Evolutionary conservation across 164 flowering plant species (phyloP).

Genomic region (Dillenia suffruticosa): DNA sequence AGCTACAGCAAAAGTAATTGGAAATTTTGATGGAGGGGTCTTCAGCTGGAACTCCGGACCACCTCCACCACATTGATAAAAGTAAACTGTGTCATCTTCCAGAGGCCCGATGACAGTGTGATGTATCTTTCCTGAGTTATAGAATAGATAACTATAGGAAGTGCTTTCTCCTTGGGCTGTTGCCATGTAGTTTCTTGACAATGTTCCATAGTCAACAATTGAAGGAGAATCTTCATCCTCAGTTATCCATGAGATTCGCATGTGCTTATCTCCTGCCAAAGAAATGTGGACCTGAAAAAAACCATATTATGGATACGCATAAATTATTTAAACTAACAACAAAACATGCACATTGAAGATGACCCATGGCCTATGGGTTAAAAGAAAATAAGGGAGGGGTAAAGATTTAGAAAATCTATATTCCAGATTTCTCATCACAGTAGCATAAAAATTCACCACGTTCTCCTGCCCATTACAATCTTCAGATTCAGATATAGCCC

Average conservation of each 20-base stretch:
- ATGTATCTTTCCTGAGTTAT: slow-evolving; percentile 84
- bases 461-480: background rate
- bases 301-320: slow-evolving; percentile 2
- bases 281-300: slow-evolving; percentile 84
- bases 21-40: slow-evolving; percentile 86
- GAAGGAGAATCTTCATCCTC: slow-evolving; percentile 55
- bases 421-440: too few relatives aligned
- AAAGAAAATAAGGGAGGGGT: background rate
- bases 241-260: slow-evolving; percentile 81
- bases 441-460: background rate
- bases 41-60: slow-evolving; percentile 78
- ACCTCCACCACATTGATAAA: slow-evolving; percentile 75
- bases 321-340: background rate
- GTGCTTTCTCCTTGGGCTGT: slow-evolving; percentile 69
- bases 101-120: slow-evolving; percentile 92
- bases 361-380: background rate
- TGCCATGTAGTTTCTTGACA: slow-evolving; percentile 42
- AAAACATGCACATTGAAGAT: background rate
- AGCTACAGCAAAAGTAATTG: slow-evolving; percentile 81
- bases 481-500: background rate
- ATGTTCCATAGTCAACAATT: slow-evolving; percentile 73
- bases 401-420: background rate
- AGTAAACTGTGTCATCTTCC: slow-evolving; percentile 56
- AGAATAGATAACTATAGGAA: slow-evolving; percentile 67
- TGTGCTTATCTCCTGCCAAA: slow-evolving; percentile 74